Base-by-base conservation (phyloP, 2,329 filamentous ascomycete genomes). In the Calycina marina region DNA sequence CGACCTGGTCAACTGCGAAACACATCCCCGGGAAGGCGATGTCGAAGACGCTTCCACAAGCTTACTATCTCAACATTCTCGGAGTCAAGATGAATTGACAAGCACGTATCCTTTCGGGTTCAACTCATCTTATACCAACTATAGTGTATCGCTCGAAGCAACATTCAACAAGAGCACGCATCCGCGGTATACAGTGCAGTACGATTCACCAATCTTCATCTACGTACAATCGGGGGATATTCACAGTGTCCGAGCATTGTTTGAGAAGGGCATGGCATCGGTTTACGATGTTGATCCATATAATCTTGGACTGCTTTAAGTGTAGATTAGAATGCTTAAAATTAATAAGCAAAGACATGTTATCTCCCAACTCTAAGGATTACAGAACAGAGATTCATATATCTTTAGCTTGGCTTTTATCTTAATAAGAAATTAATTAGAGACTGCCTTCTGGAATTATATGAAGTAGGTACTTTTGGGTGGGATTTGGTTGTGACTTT, bases 261-360 rank as follows among this genome's bases (percentile, higher is more conserved):
- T 36, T 32, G 8, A 31, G 24, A 6, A 32, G 18, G 22, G 16
- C 12, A 36, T 26, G 22, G 28, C 28, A 36, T 36, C 29, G 28
- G 28, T 36, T 36, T 36, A 31, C 15, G 28, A 36, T 36, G 28
- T 36, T 36, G 28, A 36, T 32, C 18, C 20, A 26, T 36, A 31
- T 32, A 22, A 26, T 20, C 34, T 36, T 36, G 14, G 28, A 31
- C 28, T 36, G 11, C 29, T 36, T 27, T 36, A 36, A 27, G 22
- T 22, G n/a, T 22, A n/a, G 18, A 22, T n/a, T n/a, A n/a, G n/a
- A n/a, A n/a, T n/a, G n/a, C n/a, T n/a, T n/a, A n/a, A n/a, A n/a
- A n/a, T n/a, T n/a, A n/a, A n/a, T n/a, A n/a, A n/a, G n/a, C n/a
- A n/a, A n/a, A n/a, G n/a, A n/a, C n/a, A n/a, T n/a, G n/a, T n/a